Evolutionary conservation across 345 rosid genomes (phyloP), one percentile per base, ranked within the genome.

Genomic region (Psidium friedrichsthalianum): DNA sequence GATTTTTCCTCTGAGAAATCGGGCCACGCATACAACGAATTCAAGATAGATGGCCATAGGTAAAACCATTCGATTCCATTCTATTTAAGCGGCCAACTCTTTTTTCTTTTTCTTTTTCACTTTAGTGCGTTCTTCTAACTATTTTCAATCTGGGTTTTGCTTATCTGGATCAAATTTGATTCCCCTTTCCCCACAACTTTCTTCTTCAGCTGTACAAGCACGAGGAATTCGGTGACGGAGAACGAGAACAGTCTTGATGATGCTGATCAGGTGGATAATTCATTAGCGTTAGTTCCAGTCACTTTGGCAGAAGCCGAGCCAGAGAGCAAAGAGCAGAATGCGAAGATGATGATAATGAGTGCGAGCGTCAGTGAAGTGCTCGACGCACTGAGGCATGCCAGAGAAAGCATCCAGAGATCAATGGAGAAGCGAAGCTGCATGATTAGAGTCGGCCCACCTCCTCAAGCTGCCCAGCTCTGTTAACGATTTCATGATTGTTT

Each of bases 281-380:
- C 94, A 32, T 27, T 90, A 89, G 95, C 95, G 82, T 42, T 92
- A 57, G 91, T 90, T 27, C 89, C 91, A 1, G 86, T 89, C 29
- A 82, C 32, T 18, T 52, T 82, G 56, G 86, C 90, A 27, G 84
- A 59, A 81, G 69, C 83, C 58, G 80, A 84, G 58, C 81, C 89
- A 36, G 85, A 27, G 57, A 52, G 61, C 29, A 84, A 82, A 32
- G 91, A 89, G 86, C 25, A 82, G 84, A 86, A 84, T 82, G 84
- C 44, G 27, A 54, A 52, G 61, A 56, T 52, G 85, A 83, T 9
- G 61, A 84, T 87, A 6, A 83, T 55, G 6, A 88, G 81, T 81
- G 84, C 84, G 83, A 92, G 89, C 83, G 90, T 87, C 52, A 49
- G 80, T 24, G 93, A 94, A 85, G 94, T 88, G 86, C 94, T 92